A percentile compares a stretch with the other conserved stretches of the same genome.
These are phyloP conservation scores for Cyclocybe cylindracea DNA, from an alignment of 768 basidiomycete species.

Conservation along the genomic window DNA sequence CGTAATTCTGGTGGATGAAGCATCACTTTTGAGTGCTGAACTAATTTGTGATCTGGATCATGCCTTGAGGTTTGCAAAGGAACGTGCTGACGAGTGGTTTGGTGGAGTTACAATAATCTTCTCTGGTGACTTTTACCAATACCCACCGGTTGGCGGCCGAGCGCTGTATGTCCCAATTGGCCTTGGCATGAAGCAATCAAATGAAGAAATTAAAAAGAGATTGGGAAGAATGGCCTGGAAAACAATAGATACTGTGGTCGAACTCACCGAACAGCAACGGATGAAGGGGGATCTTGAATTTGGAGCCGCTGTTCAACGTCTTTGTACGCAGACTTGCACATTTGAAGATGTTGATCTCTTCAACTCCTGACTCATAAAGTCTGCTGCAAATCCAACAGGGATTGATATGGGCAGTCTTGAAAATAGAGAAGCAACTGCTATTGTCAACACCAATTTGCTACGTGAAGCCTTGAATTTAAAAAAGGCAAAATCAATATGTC, in stretches of 20 bases:
- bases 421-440: neutral
- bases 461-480: neutral
- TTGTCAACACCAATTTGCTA: neutral
- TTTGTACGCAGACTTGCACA: neutral
- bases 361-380: constrained; percentile 6
- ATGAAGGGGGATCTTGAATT: constrained; percentile 25
- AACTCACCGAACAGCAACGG: constrained; percentile 17
- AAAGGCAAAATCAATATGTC: constrained; percentile 3
- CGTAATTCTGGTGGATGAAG: constrained; percentile 29
- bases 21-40: constrained; percentile 23
- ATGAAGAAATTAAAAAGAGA: neutral
- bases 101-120: constrained; percentile 31
- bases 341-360: constrained; percentile 7
- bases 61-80: constrained; percentile 24
- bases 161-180: constrained; percentile 27
- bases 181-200: constrained; percentile 13
- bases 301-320: constrained; percentile 15
- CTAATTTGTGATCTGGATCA: constrained; percentile 29
- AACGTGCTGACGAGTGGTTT: constrained; percentile 20
- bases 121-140: constrained; percentile 34
- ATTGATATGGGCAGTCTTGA: constrained; percentile 10
- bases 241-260: constrained; percentile 13
- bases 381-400: constrained; percentile 9
- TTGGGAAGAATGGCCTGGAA: constrained; percentile 9
- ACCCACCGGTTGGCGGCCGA: constrained; percentile 28